These are phyloP conservation scores for Cupressus sempervirens DNA, from an alignment of 75 land plant species.

Conservation along the genomic window DNA sequence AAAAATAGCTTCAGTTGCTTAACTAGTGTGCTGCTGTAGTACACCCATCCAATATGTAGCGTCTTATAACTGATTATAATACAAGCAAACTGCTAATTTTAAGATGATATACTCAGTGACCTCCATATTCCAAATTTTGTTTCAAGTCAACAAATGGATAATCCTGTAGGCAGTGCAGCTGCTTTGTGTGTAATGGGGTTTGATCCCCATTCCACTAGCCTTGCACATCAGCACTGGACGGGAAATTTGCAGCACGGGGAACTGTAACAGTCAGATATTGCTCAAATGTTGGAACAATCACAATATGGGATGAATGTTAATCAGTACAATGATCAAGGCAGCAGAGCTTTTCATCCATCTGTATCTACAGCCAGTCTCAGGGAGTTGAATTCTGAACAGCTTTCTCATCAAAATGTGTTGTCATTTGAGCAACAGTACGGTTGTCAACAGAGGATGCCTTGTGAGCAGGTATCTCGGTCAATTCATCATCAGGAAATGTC, in stretches of 20 bases:
- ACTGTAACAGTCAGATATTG: conserved; percentile 4
- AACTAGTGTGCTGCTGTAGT: not conserved
- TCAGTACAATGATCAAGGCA: conserved; percentile 15
- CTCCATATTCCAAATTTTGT: not conserved
- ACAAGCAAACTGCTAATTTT: not conserved
- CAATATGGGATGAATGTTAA: conserved; percentile 22
- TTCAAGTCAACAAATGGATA: conserved; percentile 7
- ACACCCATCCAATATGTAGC: not conserved
- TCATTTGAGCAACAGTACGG: conserved; percentile 16
- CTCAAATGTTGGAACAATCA: conserved; percentile 6
- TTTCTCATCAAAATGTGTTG: not conserved
- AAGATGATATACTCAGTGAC: not conserved
- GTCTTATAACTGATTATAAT: not conserved
- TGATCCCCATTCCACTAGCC: not conserved
- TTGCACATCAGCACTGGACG: conserved; percentile 5
- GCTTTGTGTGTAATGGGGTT: not conserved
- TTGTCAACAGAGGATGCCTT: conserved; percentile 49
- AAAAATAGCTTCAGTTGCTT: not conserved
- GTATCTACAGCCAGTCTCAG: not conserved
- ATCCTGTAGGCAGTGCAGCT: not conserved
- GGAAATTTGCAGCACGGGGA: conserved; percentile 12
- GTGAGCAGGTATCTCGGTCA: conserved; percentile 7
- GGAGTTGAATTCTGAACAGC: conserved; percentile 11
- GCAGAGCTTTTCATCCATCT: conserved; percentile 7
- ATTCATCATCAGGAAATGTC: conserved; percentile 37